A percentile compares a stretch with the other conserved stretches of the same genome.
These are phyloP conservation scores for Trypanosoma vivax DNA, from an alignment of 208 protist species.

Conservation along the genomic window DNA sequence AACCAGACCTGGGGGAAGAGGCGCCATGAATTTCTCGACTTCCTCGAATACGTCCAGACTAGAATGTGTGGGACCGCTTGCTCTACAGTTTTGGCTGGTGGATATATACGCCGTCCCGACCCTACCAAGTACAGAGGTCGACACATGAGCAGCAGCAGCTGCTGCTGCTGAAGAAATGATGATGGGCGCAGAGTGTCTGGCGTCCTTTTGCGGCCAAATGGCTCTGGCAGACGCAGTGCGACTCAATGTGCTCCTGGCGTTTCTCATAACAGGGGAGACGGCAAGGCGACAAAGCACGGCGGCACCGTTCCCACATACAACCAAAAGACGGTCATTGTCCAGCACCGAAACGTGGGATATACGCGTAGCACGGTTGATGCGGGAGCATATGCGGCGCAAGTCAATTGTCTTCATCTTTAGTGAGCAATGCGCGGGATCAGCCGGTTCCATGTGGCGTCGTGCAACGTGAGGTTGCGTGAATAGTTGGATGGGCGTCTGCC, in stretches of 20 bases:
- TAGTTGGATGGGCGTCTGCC: constrained; percentile 96
- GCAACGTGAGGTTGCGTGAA: constrained; percentile 87
- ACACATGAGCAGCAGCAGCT: neutral
- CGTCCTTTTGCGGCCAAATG: no score
- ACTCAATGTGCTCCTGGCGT: neutral
- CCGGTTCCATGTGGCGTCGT: constrained; percentile 29
- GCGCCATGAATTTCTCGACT: constrained; percentile 44
- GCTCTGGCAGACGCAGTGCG: neutral
- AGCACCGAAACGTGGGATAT: constrained; percentile 23
- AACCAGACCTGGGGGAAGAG: constrained; percentile 53
- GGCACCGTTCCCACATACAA: constrained; percentile 34
- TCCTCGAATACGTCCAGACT: constrained; percentile 68
- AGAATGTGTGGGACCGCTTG: constrained; percentile 2
- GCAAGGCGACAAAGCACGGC: constrained; percentile 16
- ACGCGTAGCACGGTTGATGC: no score
- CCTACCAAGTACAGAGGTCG: neutral
- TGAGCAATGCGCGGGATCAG: constrained; percentile 26
- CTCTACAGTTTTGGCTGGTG: neutral
- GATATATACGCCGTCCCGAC: neutral
- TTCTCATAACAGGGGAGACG: constrained; percentile 4
- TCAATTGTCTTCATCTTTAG: constrained; percentile 38
- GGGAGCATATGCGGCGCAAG: constrained; percentile 40
- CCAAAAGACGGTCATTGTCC: constrained; percentile 22
- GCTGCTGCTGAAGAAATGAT: neutral
- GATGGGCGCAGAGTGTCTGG: no score